These are phyloP conservation scores for Gelatoporia subvermispora DNA, from an alignment of 768 basidiomycete species.

Conservation along the genomic window DNA sequence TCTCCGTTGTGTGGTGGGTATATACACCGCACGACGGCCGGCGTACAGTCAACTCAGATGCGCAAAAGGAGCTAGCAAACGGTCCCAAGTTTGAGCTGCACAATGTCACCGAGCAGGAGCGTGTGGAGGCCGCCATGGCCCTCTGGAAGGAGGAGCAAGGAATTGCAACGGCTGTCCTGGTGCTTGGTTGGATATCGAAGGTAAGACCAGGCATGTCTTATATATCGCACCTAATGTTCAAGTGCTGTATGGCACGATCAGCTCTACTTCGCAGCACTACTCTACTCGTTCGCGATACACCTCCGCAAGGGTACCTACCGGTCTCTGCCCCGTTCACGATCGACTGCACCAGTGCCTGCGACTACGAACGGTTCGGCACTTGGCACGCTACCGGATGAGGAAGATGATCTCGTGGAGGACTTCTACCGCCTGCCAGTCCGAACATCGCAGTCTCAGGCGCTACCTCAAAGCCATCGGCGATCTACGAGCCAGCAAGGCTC, in stretches of 20 bases:
- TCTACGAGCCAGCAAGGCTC: conserved; percentile 12
- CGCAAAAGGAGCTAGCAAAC: conserved; percentile 82
- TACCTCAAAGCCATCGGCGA: not conserved
- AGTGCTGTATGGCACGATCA: conserved; percentile 22
- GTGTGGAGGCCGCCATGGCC: conserved; percentile 64
- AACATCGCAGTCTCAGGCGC: conserved; percentile 11
- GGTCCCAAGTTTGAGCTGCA: conserved; percentile 37
- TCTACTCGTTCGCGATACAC: conserved; percentile 93
- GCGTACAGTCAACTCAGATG: conserved; percentile 73
- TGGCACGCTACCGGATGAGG: conserved; percentile 40
- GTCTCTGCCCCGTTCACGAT: conserved; percentile 52
- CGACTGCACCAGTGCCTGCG: conserved; percentile 2
- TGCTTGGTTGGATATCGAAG: conserved; percentile 85
- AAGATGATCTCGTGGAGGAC: conserved; percentile 57
- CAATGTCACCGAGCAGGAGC: conserved; percentile 59
- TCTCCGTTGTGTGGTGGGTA: conserved; percentile 86
- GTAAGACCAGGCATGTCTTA: conserved; percentile 36
- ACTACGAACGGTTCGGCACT: conserved; percentile 29
- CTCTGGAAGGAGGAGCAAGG: conserved; percentile 93
- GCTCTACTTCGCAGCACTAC: conserved; percentile 86
- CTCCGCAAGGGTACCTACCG: conserved; percentile 90
- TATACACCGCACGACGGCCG: conserved; percentile 90
- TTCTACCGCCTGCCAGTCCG: conserved; percentile 64
- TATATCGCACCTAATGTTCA: not conserved
- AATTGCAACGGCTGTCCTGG: conserved; percentile 68